Percentiles rank a stretch among this genome's conserved stretches.
Evolutionary conservation across 192 early-diverging fungal species (phyloP).

Genomic region (Coemansia sp.): DNA sequence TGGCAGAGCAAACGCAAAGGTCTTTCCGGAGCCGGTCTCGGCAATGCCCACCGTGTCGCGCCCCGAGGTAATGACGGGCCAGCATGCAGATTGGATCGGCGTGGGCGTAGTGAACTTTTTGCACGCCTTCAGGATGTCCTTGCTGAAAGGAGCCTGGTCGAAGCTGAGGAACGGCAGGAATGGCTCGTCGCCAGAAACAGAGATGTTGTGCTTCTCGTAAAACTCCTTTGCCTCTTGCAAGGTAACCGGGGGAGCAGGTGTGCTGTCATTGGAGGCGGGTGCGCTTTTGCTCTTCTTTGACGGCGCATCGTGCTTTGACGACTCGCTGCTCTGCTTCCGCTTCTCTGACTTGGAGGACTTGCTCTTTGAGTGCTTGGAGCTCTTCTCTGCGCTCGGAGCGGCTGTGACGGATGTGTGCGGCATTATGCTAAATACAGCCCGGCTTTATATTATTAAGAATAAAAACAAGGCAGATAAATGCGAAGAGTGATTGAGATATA

Average conservation of each 20-base stretch:
- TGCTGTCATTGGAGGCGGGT: neutral
- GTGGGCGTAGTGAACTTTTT: slow-evolving; percentile 80
- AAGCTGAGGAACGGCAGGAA: slow-evolving; percentile 74
- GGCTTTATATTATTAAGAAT: no score
- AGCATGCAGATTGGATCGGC: slow-evolving; percentile 89
- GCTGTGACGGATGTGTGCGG: no score
- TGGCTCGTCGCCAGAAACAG: slow-evolving; percentile 54
- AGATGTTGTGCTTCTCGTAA: slow-evolving; percentile 61
- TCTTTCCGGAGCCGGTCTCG: slow-evolving; percentile 95
- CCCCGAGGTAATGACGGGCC: slow-evolving; percentile 79
- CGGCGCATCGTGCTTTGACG: slow-evolving; percentile 1
- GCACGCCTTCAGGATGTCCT: slow-evolving; percentile 60
- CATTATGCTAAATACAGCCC: no score
- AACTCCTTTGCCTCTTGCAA: slow-evolving; percentile 43
- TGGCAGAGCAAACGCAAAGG: slow-evolving; percentile 90
- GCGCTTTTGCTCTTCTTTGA: slow-evolving; percentile 42
- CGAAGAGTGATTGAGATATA: no score
- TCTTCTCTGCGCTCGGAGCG: no score
- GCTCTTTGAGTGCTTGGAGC: slow-evolving; percentile 6
- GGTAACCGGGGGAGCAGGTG: slow-evolving; percentile 14
- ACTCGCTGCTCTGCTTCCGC: slow-evolving; percentile 27
- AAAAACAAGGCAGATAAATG: no score
- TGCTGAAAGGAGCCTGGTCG: slow-evolving; percentile 64
- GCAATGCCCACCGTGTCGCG: slow-evolving; percentile 94
- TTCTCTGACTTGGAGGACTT: no score